Evolutionary conservation across 257 asterid species (phyloP), one percentile per base, ranked within the genome.

Genomic region (Plantago ovata): DNA sequence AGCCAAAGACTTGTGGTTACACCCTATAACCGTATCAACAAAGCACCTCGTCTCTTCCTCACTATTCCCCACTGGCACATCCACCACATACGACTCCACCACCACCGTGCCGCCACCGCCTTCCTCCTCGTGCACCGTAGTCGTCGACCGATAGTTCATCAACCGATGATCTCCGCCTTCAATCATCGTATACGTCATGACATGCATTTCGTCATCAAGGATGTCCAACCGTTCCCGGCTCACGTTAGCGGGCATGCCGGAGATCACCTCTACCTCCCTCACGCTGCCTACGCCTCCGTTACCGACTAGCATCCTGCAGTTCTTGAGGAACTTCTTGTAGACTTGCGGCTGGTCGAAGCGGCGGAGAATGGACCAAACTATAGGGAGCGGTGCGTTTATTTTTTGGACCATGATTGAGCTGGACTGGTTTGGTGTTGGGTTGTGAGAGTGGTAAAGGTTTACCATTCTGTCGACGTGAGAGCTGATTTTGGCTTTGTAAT

Each of bases 331-430:
- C 1, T 2, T 45, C 60, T 76, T 79, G 74, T 74, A 81, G 14
- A 52, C 76, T 58, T 74, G 79, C 1, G 86, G 93, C 54, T 72
- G 63, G 28, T 79, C 79, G 58, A 81, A 81, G 9, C 75, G 78
- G 19, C 79, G 79, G 7, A 81, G 64, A n/a, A 84, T 42, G 13
- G 83, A 74, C 89, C 89, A 84, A 1, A 81, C 82, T 13, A 76
- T 40, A 0, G 72, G 68, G 3, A 78, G 80, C 1, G 86, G 82
- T 1, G 86, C 82, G n/a, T 63, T 58, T 13, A 78, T 70, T 3
- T n/a, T 33, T 42, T 81, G 86, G 9, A 76, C 69, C 38, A 68
- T 53, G 23, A 53, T 11, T 1, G 88, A 81, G 13, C 71, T 56
- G 62, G 79, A 78, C 23, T 70, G 83, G 4, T 62, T 67, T 38